Base-by-base conservation (phyloP, 371 early-diverging fungal species). In the Mycotypha africana region DNA sequence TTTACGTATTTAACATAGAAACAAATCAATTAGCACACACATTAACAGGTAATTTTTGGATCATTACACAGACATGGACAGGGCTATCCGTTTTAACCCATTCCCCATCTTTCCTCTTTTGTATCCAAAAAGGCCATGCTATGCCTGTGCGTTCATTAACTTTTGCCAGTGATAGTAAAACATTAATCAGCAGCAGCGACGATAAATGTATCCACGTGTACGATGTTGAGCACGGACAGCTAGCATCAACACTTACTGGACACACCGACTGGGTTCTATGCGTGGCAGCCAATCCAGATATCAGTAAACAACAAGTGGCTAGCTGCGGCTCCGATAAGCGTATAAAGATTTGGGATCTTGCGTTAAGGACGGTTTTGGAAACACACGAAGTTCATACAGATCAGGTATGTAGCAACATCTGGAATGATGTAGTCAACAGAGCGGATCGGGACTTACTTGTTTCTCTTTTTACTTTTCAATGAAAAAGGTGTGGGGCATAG, bases 301-400 rank as follows among this genome's bases (percentile, higher is more conserved):
- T 84, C 12, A 80, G 83, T 45, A 82, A 83, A 24, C 74, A 73
- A 12, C 88, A 88, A 46, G 67, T 88, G 41, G 87, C 88, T 0
- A 83, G 86, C 34, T 81, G 81, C 65, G 63, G 74, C 17, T 82
- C 84, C 43, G 92, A 91, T 56, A 82, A 84, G 45, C 77, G 79
- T 41, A 79, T 89, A 43, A 91, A 89, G 60, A 66, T 91, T 14
- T 91, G 92, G 92, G 88, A 89, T 66, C 51, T 86, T 33, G 76
- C 76, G 28, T 70, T 76, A 26, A 67, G 82, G 42, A 81, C 84
- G 30, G 86, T 88, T 50, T 57, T 88, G 22, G 89, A 89, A 54
- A 89, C 88, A 15, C 85, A 89, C 53, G 88, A 88, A 51, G 74
- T 76, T 0, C 89, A 89, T 47, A 72, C 73, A 9, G 90, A 88